phyloP scores from a whole-genome alignment of 805 yeast genomes.

The Wickerhamiella bombiphila region DNA sequence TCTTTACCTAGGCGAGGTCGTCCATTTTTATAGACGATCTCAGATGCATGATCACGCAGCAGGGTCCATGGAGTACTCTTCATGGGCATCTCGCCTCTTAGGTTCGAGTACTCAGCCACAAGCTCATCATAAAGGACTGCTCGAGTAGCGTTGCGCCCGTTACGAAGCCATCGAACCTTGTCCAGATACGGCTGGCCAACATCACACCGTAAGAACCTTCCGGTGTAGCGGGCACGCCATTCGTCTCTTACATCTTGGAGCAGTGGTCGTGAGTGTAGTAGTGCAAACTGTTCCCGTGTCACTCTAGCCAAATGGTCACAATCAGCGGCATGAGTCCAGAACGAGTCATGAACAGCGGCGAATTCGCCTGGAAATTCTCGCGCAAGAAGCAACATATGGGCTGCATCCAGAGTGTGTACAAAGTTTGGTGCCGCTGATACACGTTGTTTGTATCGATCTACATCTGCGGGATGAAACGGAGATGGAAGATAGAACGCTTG shows the following conservation, averaged over 20 bases:
- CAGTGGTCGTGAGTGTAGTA: slow-evolving; percentile 52
- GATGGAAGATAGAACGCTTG: slow-evolving; percentile 67
- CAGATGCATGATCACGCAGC: not conserved
- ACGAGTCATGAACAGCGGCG: slow-evolving; percentile 88
- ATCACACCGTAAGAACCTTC: slow-evolving; percentile 41
- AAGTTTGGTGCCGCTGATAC: slow-evolving; percentile 83
- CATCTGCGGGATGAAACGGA: slow-evolving; percentile 60
- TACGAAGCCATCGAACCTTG: slow-evolving; percentile 28
- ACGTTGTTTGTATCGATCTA: slow-evolving; percentile 66
- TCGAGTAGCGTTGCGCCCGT: slow-evolving; percentile 15
- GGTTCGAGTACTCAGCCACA: slow-evolving; percentile 34
- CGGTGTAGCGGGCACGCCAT: slow-evolving; percentile 57
- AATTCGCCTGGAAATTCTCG: slow-evolving; percentile 53
- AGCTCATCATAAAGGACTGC: slow-evolving; percentile 5
- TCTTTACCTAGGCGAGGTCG: slow-evolving; percentile 4
- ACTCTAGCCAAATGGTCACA: slow-evolving; percentile 47
- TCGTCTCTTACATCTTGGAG: slow-evolving; percentile 52
- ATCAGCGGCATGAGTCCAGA: slow-evolving; percentile 84
- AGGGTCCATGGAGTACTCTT: slow-evolving; percentile 39
- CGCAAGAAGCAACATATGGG: slow-evolving; percentile 81
- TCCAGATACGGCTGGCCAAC: slow-evolving; percentile 39
- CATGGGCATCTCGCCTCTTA: slow-evolving; percentile 27
- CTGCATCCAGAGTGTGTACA: slow-evolving; percentile 81
- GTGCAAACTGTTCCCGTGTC: slow-evolving; percentile 59
- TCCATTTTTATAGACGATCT: slow-evolving; percentile 36